Percentiles rank a stretch among this genome's conserved stretches.
These are phyloP conservation scores for Aspergillus affinis DNA, from an alignment of 495 filamentous ascomycete species.

Conservation along the genomic window DNA sequence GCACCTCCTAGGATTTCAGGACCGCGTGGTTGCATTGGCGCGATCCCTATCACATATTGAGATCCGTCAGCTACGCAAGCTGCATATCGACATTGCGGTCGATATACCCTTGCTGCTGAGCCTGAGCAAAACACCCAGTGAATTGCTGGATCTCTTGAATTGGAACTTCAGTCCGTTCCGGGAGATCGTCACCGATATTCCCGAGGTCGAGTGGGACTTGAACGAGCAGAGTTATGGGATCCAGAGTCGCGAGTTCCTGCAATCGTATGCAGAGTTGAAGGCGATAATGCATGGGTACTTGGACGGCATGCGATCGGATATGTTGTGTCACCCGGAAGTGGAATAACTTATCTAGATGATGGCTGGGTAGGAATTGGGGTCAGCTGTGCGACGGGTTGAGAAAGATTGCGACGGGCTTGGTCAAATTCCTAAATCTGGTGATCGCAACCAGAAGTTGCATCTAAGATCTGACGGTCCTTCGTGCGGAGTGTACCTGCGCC, in stretches of 20 bases:
- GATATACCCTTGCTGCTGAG: constrained; percentile 14
- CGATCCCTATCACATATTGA: background rate
- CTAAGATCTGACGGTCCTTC: background rate
- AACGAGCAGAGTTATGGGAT: constrained; percentile 15
- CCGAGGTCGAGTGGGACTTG: constrained; percentile 3
- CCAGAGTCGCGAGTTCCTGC: constrained; percentile 9
- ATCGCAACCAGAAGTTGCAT: background rate
- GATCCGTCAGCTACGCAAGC: background rate
- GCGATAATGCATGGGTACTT: constrained; percentile 8
- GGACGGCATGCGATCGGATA: constrained; percentile 9
- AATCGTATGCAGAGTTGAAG: constrained; percentile 8
- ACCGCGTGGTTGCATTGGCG: constrained; percentile 4
- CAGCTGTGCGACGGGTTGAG: background rate
- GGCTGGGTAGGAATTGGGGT: background rate
- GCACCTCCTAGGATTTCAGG: constrained; percentile 8
- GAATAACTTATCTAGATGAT: background rate
- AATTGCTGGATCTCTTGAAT: constrained; percentile 5
- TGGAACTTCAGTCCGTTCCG: constrained; percentile 11
- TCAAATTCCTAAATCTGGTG: background rate
- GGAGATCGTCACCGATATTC: background rate
- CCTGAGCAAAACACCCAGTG: constrained; percentile 14
- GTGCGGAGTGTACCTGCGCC: too few relatives aligned
- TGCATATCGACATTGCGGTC: constrained; percentile 7
- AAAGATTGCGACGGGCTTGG: background rate
- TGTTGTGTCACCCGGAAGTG: constrained; percentile 1